Evolutionary conservation across 192 early-diverging fungal genomes (phyloP), one percentile per base, ranked within the genome.

Genomic region (Radiomyces spectabilis): DNA sequence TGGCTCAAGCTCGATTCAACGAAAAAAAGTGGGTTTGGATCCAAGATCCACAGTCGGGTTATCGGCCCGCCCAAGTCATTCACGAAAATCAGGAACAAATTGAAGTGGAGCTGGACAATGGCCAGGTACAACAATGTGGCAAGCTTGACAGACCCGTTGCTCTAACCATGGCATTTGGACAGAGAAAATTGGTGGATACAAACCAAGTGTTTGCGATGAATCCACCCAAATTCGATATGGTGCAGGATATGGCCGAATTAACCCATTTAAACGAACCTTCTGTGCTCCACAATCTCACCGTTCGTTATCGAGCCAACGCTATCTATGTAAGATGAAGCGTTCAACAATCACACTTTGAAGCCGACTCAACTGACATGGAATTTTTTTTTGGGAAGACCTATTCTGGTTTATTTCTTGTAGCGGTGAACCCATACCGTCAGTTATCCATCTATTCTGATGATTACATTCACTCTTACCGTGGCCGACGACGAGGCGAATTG

Each of bases 21-120:
- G 93, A 98, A 69, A 94, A 94, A 69, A 93, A 87, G 39, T 98
- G 94, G 93, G 89, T 96, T 38, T 99, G 94, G 96, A 85, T 99
- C 35, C 81, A 88, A 42, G 87, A 99, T 75, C 84, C 80, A 39
- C 79, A 93, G 13, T 84, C 93, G 65, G 96, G 93, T 10, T 99
- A 88, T 68, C 62, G 95, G 19, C 74, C 85, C 4, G 95, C 85
- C 3, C 86, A 88, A 58, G 86, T 99, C 47, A 66, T 81, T 50
- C 84, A 86, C 40, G 80, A 91, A 42, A 38, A 59, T 2, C 27
- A 47, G 5, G 87, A 89, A 35, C 71, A 78, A 22, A 82, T 88
- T 8, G 73, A 79, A 26, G 83, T 98, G 5, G 77, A 88, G 55
- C 69, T 93, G 15, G 81, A 84, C 58, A 89, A 86, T 48, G 87